Conservation (phyloP, 2,329 filamentous ascomycete genomes). For the Blastomyces percursus region DNA sequence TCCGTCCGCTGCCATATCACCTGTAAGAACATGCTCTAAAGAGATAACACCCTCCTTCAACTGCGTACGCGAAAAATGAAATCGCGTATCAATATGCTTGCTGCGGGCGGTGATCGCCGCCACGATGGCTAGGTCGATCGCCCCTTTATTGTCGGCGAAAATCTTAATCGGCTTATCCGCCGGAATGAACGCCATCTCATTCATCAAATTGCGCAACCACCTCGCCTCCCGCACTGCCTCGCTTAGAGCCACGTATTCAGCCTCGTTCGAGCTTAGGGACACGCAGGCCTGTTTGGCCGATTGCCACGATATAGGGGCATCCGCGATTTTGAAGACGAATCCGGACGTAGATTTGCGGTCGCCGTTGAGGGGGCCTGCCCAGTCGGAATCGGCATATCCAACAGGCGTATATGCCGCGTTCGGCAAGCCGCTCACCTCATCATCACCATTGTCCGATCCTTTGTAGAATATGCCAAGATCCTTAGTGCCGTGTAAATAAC, state of each 20-base stretch:
- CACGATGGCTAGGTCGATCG: constrained; percentile 8
- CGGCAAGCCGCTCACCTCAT: neutral
- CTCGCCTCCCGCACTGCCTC: neutral
- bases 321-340: constrained; percentile 9
- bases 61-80: constrained; percentile 9
- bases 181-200: too few relatives aligned
- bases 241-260: constrained; percentile 12
- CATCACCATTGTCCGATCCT: too few relatives aligned
- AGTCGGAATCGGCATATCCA: neutral
- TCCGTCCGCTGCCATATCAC: neutral
- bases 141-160: constrained; percentile 8
- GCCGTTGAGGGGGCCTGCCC: neutral
- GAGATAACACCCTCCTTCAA: constrained; percentile 5
- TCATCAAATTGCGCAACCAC: too few relatives aligned
- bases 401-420: neutral
- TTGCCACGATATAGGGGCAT: constrained; percentile 9
- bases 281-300: constrained; percentile 11
- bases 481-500: neutral
- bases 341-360: constrained; percentile 7
- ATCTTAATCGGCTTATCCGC: neutral
- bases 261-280: constrained; percentile 11
- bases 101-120: constrained; percentile 2
- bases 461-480: neutral
- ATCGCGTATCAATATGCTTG: constrained; percentile 12
- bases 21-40: constrained; percentile 4